phyloP scores from a whole-genome alignment of 805 yeast species.

The Ogataea paraovalis region DNA sequence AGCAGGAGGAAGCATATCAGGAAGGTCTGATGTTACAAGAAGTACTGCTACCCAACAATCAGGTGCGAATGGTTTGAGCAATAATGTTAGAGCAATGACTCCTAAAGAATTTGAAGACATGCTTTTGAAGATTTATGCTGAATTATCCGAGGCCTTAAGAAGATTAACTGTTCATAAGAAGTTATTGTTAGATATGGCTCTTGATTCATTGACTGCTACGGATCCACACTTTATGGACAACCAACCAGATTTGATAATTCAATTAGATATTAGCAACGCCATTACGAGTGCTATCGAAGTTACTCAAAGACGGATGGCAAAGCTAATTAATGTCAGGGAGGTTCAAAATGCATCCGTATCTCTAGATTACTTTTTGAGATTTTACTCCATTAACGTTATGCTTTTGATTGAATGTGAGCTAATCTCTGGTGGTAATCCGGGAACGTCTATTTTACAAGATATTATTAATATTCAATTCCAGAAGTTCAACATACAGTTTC shows the following conservation, averaged over 20 bases:
- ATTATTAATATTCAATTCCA: conserved; percentile 64
- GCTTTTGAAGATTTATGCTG: conserved; percentile 56
- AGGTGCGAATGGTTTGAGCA: conserved; percentile 28
- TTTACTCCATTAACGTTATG: conserved; percentile 61
- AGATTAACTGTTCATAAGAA: conserved; percentile 78
- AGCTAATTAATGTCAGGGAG: conserved; percentile 71
- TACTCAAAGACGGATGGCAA: conserved; percentile 72
- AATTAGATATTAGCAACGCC: conserved; percentile 62
- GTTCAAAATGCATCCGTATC: conserved; percentile 60
- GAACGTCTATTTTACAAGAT: conserved; percentile 59
- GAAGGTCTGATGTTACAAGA: conserved; percentile 26
- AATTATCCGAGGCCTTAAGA: conserved; percentile 67
- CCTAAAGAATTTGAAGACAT: conserved; percentile 73
- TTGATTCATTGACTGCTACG: conserved; percentile 38
- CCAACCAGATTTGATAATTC: conserved; percentile 42
- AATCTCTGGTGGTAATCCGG: conserved; percentile 59
- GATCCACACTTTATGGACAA: conserved; percentile 26
- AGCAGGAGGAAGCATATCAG: conserved; percentile 17
- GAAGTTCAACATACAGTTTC: conserved; percentile 53
- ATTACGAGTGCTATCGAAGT: conserved; percentile 65
- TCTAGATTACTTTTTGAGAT: conserved; percentile 57
- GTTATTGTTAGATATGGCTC: conserved; percentile 64
- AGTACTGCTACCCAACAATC: conserved; percentile 23
- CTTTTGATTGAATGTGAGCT: conserved; percentile 83
- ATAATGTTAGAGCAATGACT: conserved; percentile 59